Evolutionary conservation across 345 rosid genomes (phyloP).

Genomic region (Luvunga scandens): DNA sequence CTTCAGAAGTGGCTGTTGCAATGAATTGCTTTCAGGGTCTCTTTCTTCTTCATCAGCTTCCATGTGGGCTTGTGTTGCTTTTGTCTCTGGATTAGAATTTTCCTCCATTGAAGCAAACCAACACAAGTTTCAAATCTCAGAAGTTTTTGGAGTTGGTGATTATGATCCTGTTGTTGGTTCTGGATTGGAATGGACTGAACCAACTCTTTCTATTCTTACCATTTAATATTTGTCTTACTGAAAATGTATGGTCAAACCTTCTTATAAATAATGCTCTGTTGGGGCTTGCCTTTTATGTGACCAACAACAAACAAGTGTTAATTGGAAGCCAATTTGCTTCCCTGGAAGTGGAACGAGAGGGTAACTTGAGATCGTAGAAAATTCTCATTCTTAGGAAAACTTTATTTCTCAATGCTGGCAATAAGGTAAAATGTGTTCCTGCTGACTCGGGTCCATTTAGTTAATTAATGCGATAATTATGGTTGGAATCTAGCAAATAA

Average conservation of each 20-base stretch:
- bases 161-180: slow-evolving; percentile 19
- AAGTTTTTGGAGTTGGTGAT: not conserved
- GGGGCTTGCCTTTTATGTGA: not conserved
- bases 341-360: not conserved
- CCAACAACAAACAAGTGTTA: not conserved
- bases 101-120: slow-evolving; percentile 40
- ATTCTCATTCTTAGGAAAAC: not conserved
- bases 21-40: slow-evolving; percentile 66
- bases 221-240: not conserved
- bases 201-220: slow-evolving; percentile 7
- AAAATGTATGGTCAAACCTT: not conserved
- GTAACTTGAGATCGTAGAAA: not conserved
- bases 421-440: not conserved
- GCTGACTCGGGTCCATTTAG: not conserved
- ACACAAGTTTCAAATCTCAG: slow-evolving; percentile 12
- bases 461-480: not conserved
- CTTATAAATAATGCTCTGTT: not conserved
- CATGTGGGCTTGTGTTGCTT: slow-evolving; percentile 16
- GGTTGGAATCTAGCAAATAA: slow-evolving; percentile 21
- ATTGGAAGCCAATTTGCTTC: not conserved
- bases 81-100: slow-evolving; percentile 25
- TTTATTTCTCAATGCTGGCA: no score
- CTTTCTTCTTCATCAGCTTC: slow-evolving; percentile 44
- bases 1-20: slow-evolving; percentile 71
- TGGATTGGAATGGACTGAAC: slow-evolving; percentile 11